These are phyloP conservation scores for Peterozyma xylosa DNA, from an alignment of 805 yeast species.

Conservation along the genomic window DNA sequence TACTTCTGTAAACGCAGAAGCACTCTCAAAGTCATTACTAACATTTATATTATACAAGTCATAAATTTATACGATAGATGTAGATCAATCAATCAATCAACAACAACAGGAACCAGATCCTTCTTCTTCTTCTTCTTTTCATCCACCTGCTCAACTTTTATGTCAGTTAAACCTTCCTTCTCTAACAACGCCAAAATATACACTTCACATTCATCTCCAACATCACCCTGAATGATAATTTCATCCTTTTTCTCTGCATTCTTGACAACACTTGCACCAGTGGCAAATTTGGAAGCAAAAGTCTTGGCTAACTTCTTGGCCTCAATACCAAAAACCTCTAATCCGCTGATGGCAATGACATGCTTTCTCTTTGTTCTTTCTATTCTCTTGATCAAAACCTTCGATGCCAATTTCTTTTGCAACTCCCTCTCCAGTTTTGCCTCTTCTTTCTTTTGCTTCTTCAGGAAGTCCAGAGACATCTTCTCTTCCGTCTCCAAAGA, in stretches of 20 bases:
- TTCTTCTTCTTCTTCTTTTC: slow-evolving; percentile 72
- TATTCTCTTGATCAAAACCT: slow-evolving; percentile 76
- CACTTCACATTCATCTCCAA: slow-evolving; percentile 81
- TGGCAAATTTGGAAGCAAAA: slow-evolving; percentile 90
- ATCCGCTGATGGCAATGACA: slow-evolving; percentile 77
- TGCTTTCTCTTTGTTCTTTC: slow-evolving; percentile 88
- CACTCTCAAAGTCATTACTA: no score
- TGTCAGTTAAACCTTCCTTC: slow-evolving; percentile 75
- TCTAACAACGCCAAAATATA: slow-evolving; percentile 63
- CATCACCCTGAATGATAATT: slow-evolving; percentile 89
- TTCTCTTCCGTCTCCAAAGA: slow-evolving; percentile 75
- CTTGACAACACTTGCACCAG: slow-evolving; percentile 90
- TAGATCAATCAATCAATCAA: no score
- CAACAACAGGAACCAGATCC: background rate
- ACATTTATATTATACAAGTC: no score
- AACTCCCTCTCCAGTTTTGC: slow-evolving; percentile 79
- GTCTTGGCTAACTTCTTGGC: slow-evolving; percentile 87
- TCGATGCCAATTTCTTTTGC: slow-evolving; percentile 70
- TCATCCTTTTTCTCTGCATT: slow-evolving; percentile 90
- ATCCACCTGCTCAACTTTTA: slow-evolving; percentile 84
- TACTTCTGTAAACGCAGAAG: no score
- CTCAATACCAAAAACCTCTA: slow-evolving; percentile 84
- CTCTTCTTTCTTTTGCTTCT: slow-evolving; percentile 80
- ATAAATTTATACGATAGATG: no score
- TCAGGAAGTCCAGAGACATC: slow-evolving; percentile 73